Evolutionary conservation across 345 rosid species (phyloP).

Genomic region (Arabis alpina): DNA sequence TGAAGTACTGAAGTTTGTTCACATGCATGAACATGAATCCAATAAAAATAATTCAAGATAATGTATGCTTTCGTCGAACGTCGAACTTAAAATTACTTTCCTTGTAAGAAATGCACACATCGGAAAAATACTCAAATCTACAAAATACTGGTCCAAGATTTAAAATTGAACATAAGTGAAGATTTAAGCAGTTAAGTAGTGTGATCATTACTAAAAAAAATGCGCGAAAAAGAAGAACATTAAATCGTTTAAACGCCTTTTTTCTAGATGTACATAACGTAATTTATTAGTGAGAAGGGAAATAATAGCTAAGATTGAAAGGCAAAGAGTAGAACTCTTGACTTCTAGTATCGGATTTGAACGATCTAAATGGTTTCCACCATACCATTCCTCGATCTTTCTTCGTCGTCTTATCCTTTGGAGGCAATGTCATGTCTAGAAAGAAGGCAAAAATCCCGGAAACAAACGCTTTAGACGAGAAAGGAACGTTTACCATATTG

Average conservation of each 20-base stretch:
- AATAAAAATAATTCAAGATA: constrained; percentile 3
- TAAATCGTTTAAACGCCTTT: neutral
- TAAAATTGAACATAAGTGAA: too few relatives aligned
- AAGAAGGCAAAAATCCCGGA: constrained; percentile 74
- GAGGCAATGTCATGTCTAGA: constrained; percentile 61
- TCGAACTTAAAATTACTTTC: neutral
- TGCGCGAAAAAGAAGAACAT: neutral
- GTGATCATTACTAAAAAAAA: too few relatives aligned
- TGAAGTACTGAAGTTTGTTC: neutral
- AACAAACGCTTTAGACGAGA: constrained; percentile 78
- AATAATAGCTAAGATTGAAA: constrained; percentile 84
- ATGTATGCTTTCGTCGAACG: constrained; percentile 10
- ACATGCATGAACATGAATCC: constrained; percentile 35
- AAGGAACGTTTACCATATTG: constrained; percentile 83
- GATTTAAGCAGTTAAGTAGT: too few relatives aligned
- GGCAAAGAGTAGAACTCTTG: constrained; percentile 88
- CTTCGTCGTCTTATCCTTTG: constrained; percentile 58
- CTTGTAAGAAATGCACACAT: constrained; percentile 18
- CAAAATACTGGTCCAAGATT: too few relatives aligned
- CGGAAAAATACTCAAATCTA: too few relatives aligned
- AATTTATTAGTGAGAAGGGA: constrained; percentile 73
- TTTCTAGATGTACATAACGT: neutral
- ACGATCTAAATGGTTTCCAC: constrained; percentile 84
- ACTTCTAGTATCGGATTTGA: constrained; percentile 80
- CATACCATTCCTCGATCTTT: constrained; percentile 78